A percentile compares a stretch with the other conserved stretches of the same genome.
Evolutionary conservation across 2,329 filamentous ascomycete species (phyloP).

Genomic region (Aspergillus brunneoviolaceus): DNA sequence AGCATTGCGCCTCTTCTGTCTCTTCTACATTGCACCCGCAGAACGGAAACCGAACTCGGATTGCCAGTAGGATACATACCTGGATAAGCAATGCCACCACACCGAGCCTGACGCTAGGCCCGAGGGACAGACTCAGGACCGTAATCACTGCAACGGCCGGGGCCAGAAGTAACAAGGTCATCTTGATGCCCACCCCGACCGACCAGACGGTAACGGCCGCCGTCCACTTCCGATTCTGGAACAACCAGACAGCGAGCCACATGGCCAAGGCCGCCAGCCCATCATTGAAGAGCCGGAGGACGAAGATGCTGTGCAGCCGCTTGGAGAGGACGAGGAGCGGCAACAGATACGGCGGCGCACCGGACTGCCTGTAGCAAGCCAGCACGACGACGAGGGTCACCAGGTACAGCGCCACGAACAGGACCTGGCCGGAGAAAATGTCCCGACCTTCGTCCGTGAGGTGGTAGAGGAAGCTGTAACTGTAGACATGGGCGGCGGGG

Average conservation of each 20-base stretch:
- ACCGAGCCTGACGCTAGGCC: constrained; percentile 65
- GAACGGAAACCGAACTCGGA: not conserved
- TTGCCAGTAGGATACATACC: constrained; percentile 43
- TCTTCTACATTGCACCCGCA: too few relatives aligned
- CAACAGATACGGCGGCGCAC: constrained; percentile 76
- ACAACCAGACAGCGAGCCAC: constrained; percentile 75
- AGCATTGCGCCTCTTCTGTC: not conserved
- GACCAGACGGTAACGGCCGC: constrained; percentile 71
- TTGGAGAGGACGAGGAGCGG: constrained; percentile 86
- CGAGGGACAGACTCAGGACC: constrained; percentile 69
- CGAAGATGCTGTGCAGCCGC: constrained; percentile 86
- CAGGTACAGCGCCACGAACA: constrained; percentile 81
- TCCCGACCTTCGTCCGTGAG: constrained; percentile 74
- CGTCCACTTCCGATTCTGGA: constrained; percentile 74
- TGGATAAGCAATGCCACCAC: constrained; percentile 76
- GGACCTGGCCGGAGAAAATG: constrained; percentile 75
- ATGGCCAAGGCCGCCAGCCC: constrained; percentile 82
- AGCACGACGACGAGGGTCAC: constrained; percentile 73
- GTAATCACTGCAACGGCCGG: constrained; percentile 77
- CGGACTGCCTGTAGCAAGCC: constrained; percentile 64
- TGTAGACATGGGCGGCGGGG: constrained; percentile 89
- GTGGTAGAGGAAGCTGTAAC: constrained; percentile 76
- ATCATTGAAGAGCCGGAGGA: constrained; percentile 94
- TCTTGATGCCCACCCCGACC: constrained; percentile 86
- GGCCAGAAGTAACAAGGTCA: constrained; percentile 80